Base-by-base conservation (phyloP, 495 filamentous ascomycete genomes). In the Tuber umbilicatum region DNA sequence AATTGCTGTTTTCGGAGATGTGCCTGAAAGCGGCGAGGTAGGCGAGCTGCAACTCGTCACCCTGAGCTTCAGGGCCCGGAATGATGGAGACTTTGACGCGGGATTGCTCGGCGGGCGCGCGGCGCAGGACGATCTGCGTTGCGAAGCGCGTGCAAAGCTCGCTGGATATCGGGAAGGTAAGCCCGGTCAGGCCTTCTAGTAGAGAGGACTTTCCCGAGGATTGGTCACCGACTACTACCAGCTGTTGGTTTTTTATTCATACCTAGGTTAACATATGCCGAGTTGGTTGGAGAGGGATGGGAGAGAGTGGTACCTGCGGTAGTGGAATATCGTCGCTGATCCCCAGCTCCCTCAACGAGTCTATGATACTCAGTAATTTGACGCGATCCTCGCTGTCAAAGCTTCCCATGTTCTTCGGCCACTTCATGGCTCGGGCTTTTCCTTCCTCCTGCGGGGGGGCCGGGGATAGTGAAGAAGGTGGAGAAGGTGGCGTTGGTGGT, bases 61-160 rank as follows among this genome's bases (percentile, higher is more conserved):
- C 74, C 60, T 80, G 40, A 70, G 77, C 73, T 77, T 76, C 72
- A 70, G 78, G 68, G 17, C 79, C 73, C 0, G 85, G 83, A 37
- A 83, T 85, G 45, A 86, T 84, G 7, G 84, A 81, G n/a, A 86
- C 83, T 5, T 76, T 77, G 70, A 82, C 78, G 5, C 73, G 76
- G 16, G 77, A 69, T 4, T 75, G 69, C 35, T 81, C 75, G 23
- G 73, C 71, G 0, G 83, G 69, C 6, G 83, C 82, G 35, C 85
- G 81, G 16, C 85, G 83, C n/a, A 85, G 84, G 21, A 84, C 81
- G 27, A 87, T 86, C 31, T 86, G 83, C 0, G 86, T 87, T n/a
- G 86, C 84, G 72, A 86, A 87, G n/a, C 85, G 76, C 5, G 86
- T 87, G 69, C 84, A 85, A 2, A 83, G 67, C 21, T 77, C 76